Conservation (phyloP, 345 rosid genomes). For the Boechera stricta region DNA sequence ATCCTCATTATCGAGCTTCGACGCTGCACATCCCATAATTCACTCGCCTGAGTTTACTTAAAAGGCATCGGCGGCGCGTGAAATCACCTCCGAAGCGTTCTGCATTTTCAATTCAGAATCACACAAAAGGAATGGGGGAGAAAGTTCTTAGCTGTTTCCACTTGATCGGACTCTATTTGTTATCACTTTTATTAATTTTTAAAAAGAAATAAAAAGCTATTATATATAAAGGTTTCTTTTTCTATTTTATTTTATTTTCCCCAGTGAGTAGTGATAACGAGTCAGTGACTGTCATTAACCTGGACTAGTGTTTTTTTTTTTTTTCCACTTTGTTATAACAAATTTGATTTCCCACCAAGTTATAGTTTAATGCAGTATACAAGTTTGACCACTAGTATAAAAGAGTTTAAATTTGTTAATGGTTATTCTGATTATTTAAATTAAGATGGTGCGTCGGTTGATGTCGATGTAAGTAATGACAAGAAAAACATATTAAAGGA, state of each 20-base stretch:
- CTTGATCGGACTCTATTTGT: conserved; percentile 23
- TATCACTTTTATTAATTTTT: conserved; percentile 5
- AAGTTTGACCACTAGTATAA: not conserved
- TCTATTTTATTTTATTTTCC: conserved; percentile 16
- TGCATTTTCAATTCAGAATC: not conserved
- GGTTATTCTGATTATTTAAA: no score
- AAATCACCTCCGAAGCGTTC: not conserved
- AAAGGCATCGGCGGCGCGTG: conserved; percentile 35
- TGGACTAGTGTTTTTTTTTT: not conserved
- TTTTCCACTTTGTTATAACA: not conserved
- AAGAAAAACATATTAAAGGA: not conserved
- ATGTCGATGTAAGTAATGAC: not conserved
- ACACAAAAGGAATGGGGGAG: conserved; percentile 8
- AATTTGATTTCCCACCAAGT: conserved; percentile 9
- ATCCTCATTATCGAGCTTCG: conserved; percentile 95
- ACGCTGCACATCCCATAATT: conserved; percentile 88
- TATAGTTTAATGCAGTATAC: not conserved
- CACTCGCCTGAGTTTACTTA: not conserved
- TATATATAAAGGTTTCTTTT: conserved; percentile 2
- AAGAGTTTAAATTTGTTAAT: not conserved
- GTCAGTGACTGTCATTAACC: conserved; percentile 35
- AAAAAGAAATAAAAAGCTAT: not conserved
- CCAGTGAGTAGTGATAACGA: conserved; percentile 10
- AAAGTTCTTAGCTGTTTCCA: conserved; percentile 39
- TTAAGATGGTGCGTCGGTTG: conserved; percentile 22